These are phyloP conservation scores for Ceratocystis smalleyi DNA, from an alignment of 2,329 filamentous ascomycete species.

Conservation along the genomic window DNA sequence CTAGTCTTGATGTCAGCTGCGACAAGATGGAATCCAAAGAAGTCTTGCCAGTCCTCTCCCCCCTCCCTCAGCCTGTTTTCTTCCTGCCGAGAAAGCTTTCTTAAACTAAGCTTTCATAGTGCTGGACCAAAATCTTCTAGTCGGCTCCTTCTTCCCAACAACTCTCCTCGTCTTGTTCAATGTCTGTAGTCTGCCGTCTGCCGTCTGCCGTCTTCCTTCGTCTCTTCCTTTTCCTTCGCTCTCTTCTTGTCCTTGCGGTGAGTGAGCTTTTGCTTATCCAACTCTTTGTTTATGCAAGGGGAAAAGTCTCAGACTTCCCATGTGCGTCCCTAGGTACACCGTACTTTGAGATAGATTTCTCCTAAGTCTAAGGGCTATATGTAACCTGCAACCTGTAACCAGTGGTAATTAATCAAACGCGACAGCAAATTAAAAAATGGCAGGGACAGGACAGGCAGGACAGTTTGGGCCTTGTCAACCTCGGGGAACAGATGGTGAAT, in stretches of 20 bases:
- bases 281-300: conserved; percentile 2
- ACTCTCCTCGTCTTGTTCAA: neutral
- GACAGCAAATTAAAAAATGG: neutral
- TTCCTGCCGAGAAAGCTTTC: neutral
- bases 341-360: neutral
- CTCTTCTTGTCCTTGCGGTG: neutral
- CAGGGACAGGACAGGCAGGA: neutral
- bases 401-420: neutral
- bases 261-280: neutral
- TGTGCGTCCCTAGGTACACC: neutral
- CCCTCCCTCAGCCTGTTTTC: neutral
- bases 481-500: neutral
- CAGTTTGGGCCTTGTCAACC: neutral
- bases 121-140: neutral
- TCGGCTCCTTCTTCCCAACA: neutral
- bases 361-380: neutral
- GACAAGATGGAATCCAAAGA: neutral
- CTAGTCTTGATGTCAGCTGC: neutral
- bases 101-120: neutral
- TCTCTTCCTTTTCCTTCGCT: neutral
- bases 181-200: too few relatives aligned
- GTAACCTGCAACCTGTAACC: neutral
- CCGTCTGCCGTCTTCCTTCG: neutral
- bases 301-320: neutral
- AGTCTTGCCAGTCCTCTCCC: neutral